These are phyloP conservation scores for Colletotrichum viniferum DNA, from an alignment of 2,329 filamentous ascomycete genomes.

Conservation along the genomic window DNA sequence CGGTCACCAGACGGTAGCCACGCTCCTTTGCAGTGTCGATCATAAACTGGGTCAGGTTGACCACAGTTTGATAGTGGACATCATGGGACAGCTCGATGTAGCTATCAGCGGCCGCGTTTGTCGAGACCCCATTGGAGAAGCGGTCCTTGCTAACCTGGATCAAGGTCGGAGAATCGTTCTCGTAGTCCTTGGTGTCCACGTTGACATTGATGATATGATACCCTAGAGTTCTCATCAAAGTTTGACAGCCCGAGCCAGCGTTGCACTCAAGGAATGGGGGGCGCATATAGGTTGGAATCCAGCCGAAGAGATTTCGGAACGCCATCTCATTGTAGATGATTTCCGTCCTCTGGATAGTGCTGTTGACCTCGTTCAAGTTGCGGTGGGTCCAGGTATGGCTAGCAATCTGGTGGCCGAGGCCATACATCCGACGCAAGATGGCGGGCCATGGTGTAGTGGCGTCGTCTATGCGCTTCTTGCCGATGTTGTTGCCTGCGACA, in stretches of 20 bases:
- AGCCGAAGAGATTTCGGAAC: constrained; percentile 42
- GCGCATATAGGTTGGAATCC: constrained; percentile 48
- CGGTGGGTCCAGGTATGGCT: constrained; percentile 46
- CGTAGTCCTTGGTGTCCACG: constrained; percentile 67
- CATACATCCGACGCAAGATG: constrained; percentile 45
- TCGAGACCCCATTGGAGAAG: constrained; percentile 41
- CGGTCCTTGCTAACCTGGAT: constrained; percentile 48
- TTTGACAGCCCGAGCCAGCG: constrained; percentile 15
- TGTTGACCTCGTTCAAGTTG: constrained; percentile 29
- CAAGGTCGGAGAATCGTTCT: constrained; percentile 50
- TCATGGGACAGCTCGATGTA: constrained; percentile 52
- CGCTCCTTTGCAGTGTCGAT: constrained; percentile 40
- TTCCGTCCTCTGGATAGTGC: constrained; percentile 26
- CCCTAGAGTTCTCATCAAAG: constrained; percentile 39
- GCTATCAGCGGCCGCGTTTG: constrained; percentile 27
- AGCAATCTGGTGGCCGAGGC: constrained; percentile 49
- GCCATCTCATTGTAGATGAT: constrained; percentile 35
- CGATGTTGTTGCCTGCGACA: constrained; percentile 44
- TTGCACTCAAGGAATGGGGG: constrained; percentile 39
- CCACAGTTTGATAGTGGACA: constrained; percentile 39
- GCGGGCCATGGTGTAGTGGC: constrained; percentile 33
- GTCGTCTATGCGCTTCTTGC: constrained; percentile 46
- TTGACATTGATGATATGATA: constrained; percentile 64
- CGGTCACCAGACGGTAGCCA: constrained; percentile 54
- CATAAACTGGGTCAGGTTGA: constrained; percentile 43